These are phyloP conservation scores for Pleurotus pulmonarius DNA, from an alignment of 768 basidiomycete species.

Conservation along the genomic window DNA sequence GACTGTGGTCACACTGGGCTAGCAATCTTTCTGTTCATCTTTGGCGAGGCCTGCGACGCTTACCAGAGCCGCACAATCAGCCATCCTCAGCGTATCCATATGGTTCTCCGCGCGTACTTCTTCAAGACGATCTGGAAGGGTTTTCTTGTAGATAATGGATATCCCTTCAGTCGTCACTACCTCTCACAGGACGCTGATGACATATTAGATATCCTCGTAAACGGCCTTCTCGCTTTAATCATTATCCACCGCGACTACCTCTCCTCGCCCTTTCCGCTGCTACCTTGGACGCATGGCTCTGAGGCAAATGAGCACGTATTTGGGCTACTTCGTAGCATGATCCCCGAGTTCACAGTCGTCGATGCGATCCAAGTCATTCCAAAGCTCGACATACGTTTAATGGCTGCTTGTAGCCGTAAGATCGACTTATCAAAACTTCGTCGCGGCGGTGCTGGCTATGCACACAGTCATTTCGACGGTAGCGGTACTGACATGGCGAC, in stretches of 20 bases:
- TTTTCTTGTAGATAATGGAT: background rate
- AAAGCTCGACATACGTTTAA: slow-evolving; percentile 14
- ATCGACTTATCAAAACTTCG: slow-evolving; percentile 14
- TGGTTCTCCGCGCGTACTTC: slow-evolving; percentile 12
- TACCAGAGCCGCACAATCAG: slow-evolving; percentile 22
- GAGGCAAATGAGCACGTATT: slow-evolving; percentile 21
- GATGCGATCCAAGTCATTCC: slow-evolving; percentile 16
- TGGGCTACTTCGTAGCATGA: slow-evolving; percentile 8
- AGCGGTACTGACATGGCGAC: slow-evolving; percentile 12
- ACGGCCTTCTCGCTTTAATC: background rate
- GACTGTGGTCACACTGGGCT: slow-evolving; percentile 13
- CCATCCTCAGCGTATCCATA: slow-evolving; percentile 14
- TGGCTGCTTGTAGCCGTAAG: slow-evolving; percentile 5
- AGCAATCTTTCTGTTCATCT: slow-evolving; percentile 25
- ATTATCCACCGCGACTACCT: background rate
- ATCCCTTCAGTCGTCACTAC: background rate
- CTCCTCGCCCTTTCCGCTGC: slow-evolving; percentile 10
- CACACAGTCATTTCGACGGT: slow-evolving; percentile 16
- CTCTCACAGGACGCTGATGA: background rate
- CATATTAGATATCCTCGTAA: background rate
- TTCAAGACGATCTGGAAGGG: background rate
- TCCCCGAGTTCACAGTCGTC: slow-evolving; percentile 13
- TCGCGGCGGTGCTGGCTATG: slow-evolving; percentile 11
- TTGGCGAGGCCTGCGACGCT: slow-evolving; percentile 24
- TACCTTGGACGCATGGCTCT: slow-evolving; percentile 22